Conservation (phyloP, 495 filamentous ascomycete genomes). For the Amorphotheca resinae region DNA sequence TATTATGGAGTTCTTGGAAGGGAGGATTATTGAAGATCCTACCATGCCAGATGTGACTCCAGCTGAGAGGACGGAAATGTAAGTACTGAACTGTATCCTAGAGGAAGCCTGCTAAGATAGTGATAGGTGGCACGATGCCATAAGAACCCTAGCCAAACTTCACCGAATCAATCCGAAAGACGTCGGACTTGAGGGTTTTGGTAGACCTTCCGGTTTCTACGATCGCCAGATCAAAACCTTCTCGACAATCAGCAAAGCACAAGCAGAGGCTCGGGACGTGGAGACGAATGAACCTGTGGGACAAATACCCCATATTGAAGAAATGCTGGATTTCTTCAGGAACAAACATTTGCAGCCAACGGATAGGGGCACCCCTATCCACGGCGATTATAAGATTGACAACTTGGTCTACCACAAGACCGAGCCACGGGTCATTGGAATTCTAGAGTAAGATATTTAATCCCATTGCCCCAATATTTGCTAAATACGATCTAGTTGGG, state of each 20-base stretch:
- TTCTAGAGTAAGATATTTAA: conserved; percentile 79
- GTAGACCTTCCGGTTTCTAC: conserved; percentile 69
- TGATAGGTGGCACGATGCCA: conserved; percentile 65
- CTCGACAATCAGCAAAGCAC: conserved; percentile 58
- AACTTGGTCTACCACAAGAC: conserved; percentile 90
- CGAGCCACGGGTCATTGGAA: conserved; percentile 79
- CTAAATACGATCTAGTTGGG: conserved; percentile 49
- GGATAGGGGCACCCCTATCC: conserved; percentile 68
- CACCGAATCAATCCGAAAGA: conserved; percentile 58
- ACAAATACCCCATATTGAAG: conserved; percentile 66
- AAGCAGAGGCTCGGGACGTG: conserved; percentile 61
- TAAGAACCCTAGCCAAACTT: conserved; percentile 72
- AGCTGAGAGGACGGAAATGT: conserved; percentile 59
- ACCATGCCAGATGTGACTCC: conserved; percentile 58
- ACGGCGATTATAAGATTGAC: conserved; percentile 98
- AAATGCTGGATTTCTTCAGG: conserved; percentile 67
- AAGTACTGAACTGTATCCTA: conserved; percentile 10
- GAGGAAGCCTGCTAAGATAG: background rate
- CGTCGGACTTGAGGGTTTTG: conserved; percentile 59
- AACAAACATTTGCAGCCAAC: conserved; percentile 55
- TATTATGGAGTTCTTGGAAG: conserved; percentile 89
- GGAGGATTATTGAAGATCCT: conserved; percentile 83
- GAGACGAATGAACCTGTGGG: conserved; percentile 68
- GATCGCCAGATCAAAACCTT: conserved; percentile 77
- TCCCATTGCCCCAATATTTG: conserved; percentile 2